Base-by-base conservation (phyloP, 345 rosid species). In the Populus euphratica region DNA sequence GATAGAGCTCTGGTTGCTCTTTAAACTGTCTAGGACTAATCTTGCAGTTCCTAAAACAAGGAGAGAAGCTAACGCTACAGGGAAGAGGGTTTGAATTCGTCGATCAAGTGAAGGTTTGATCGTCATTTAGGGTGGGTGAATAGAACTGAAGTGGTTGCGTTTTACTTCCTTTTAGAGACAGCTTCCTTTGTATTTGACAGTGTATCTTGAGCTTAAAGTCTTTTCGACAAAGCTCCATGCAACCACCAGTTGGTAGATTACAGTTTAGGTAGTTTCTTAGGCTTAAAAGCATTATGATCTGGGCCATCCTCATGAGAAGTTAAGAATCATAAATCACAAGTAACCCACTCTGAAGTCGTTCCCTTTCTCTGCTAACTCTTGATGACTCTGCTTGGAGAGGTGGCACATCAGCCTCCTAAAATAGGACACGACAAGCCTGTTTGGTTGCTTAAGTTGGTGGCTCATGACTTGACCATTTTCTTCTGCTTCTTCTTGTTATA, bases 81-180 rank as follows among this genome's bases (percentile, higher is more conserved):
- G 94, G 75, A 90, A 86, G 62, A 93, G 81, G 68, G 87, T 83
- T 70, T 89, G 97, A 79, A 88, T 74, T 68, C 88, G 88, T 1
- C 85, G 87, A 76, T 86, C 91, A 16, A 84, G 49, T 11, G 86
- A 69, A 16, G 81, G 47, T 63, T 82, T 88, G 76, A 73, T 77
- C 84, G 73, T 86, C 81, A 85, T 88, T 76, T 81, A 72, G 69
- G 67, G 31, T 41, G 2, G 13, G 56, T 56, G 69, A 21, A 59
- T 59, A 59, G 20, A 31, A 29, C 41, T 29, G 69, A 12, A 18
- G 16, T 66, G 38, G 41, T 66, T 14, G 39, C 8, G 3, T 59
- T 59, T 59, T 1, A 6, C n/a, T 59, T 59, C 64, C 5, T 44
- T 44, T 44, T 4, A 13, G 50, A 44, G 50, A 44, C 50, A 44